Evolutionary conservation across 179 eudicot genomes (phyloP).

Genomic region (Drosera spatulata): DNA sequence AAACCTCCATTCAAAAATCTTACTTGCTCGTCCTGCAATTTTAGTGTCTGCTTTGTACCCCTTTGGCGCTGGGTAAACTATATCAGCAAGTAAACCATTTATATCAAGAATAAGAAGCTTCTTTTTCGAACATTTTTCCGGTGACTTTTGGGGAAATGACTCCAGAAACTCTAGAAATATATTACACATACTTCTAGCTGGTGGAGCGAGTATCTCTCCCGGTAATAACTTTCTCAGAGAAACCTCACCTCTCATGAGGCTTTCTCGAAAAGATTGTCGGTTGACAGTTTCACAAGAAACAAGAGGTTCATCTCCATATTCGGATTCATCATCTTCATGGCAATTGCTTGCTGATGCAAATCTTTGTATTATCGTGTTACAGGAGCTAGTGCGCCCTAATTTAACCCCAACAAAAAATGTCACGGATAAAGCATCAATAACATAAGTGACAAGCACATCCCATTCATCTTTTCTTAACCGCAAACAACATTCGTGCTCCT

Average conservation of each 20-base stretch:
- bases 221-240: slow-evolving; percentile 14
- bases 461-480: too few species aligned
- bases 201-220: slow-evolving; percentile 15
- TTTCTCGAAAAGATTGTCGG: slow-evolving; percentile 12
- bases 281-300: slow-evolving; percentile 11
- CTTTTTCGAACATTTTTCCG: slow-evolving; percentile 25
- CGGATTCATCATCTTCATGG: too few species aligned
- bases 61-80: slow-evolving; percentile 73
- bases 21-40: slow-evolving; percentile 73
- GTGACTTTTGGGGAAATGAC: slow-evolving; percentile 29
- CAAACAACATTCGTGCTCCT: too few species aligned
- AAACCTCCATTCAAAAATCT: slow-evolving; percentile 3
- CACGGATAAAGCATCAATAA: too few species aligned
- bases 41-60: slow-evolving; percentile 46
- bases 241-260: slow-evolving; percentile 10
- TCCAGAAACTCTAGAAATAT: slow-evolving; percentile 20
- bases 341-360: too few species aligned
- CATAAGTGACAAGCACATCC: too few species aligned
- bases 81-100: slow-evolving; percentile 54
- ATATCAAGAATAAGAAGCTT: slow-evolving; percentile 40
- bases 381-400: too few species aligned
- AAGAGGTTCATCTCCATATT: slow-evolving; percentile 9
- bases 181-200: slow-evolving; percentile 13
- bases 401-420: too few species aligned
- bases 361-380: too few species aligned